Base-by-base conservation (phyloP, 371 early-diverging fungal species). In the Caulochytrium protostelioides region DNA sequence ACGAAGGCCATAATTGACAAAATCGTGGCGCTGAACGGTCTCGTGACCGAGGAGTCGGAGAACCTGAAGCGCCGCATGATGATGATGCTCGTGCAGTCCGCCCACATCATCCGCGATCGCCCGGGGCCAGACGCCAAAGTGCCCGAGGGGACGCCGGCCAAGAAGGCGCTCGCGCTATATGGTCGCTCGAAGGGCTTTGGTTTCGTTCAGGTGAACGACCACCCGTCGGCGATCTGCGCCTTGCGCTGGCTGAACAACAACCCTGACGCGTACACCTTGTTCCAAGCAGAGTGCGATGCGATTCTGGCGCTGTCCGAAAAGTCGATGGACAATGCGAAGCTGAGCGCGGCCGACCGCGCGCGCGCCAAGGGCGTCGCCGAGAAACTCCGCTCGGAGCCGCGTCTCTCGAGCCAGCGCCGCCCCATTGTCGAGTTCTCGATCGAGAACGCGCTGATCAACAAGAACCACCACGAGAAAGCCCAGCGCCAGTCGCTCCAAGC, bases 231-330 rank as follows among this genome's bases (percentile, higher is more conserved):
- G 12, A 55, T 92, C 34, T 83, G 86, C 6, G 76, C 79, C 35
- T 57, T 92, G 38, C 71, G 94, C 30, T 82, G 74, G 54, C 62
- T 92, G 43, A 91, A 90, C 59, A 81, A 83, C 50, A 79, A 82
- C 41, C 75, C 78, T 1, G 53, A 56, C 17, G 44, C 74, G 13
- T 80, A n/a, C n/a, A n/a, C n/a, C n/a, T n/a, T n/a, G n/a, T 65
- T 39, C 57, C 57, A 32, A 54, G 67, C 29, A 20, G 17, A n/a
- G 30, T 22, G 1, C 20, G 17, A 9, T 3, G 13, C 16, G 34
- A 10, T 17, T 6, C n/a, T 34, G 21, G 6, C 26, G 27, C 16
- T 1, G 10, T 20, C 7, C 17, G 9, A 14, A 12, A 35, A 1
- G n/a, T n/a, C n/a, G n/a, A n/a, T n/a, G n/a, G n/a, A n/a, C n/a